Conservation (phyloP, 768 basidiomycete species). For the Panus rudis region DNA sequence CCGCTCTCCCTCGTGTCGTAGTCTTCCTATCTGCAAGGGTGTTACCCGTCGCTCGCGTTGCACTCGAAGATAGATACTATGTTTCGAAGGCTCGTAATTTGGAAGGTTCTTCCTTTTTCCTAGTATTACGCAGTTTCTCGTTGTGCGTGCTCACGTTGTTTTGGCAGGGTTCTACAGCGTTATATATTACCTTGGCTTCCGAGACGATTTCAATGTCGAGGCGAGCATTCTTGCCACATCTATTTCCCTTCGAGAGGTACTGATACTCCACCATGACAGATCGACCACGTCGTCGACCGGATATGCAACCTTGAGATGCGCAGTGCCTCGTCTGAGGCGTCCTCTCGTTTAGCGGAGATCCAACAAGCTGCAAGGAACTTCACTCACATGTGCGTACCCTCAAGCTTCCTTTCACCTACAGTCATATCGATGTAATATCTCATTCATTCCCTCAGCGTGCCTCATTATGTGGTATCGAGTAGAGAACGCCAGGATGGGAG, state of each 20-base stretch:
- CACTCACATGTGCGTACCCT: constrained; percentile 49
- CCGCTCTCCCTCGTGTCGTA: constrained; percentile 56
- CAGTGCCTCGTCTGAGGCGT: constrained; percentile 28
- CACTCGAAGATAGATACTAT: constrained; percentile 43
- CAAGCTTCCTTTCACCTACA: background rate
- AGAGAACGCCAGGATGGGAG: constrained; percentile 26
- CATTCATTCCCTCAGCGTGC: constrained; percentile 33
- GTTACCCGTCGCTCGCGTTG: constrained; percentile 43
- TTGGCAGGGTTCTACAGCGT: constrained; percentile 55
- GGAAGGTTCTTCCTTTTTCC: constrained; percentile 30
- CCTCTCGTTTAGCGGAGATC: constrained; percentile 33
- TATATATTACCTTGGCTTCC: constrained; percentile 53
- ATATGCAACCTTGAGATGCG: constrained; percentile 43
- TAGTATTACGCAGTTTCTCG: too few species aligned
- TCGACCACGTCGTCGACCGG: constrained; percentile 41
- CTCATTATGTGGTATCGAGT: constrained; percentile 51
- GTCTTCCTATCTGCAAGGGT: constrained; percentile 59
- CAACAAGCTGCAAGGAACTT: constrained; percentile 30
- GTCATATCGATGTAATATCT: background rate
- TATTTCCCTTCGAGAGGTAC: background rate
- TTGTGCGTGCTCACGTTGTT: background rate
- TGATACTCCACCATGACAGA: constrained; percentile 15
- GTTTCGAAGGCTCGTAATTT: constrained; percentile 52
- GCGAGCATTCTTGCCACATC: constrained; percentile 22
- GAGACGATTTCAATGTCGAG: constrained; percentile 50